Percentiles rank a stretch among this genome's conserved stretches.
Evolutionary conservation across 2,329 filamentous ascomycete species (phyloP).

Genomic region (Curvularia spicifera): DNA sequence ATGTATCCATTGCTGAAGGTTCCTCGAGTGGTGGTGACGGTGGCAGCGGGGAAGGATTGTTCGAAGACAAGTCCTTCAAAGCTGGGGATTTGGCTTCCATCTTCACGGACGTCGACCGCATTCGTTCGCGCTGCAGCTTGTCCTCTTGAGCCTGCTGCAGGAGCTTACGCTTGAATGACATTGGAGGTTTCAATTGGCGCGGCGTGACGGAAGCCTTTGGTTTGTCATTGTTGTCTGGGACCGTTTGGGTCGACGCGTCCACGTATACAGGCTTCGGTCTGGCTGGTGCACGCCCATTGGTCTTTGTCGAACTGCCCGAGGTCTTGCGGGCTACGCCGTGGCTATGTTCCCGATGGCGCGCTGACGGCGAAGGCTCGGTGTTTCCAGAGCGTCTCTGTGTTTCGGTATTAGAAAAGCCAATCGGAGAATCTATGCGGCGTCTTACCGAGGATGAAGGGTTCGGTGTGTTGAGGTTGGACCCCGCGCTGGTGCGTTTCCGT

Average conservation of each 20-base stretch:
- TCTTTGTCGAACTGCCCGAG: constrained; percentile 51
- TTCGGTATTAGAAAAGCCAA: constrained; percentile 29
- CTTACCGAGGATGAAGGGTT: constrained; percentile 54
- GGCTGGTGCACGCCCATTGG: constrained; percentile 35
- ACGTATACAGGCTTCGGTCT: constrained; percentile 44
- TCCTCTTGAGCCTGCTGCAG: constrained; percentile 49
- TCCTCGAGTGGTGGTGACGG: constrained; percentile 35
- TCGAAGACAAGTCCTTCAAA: constrained; percentile 42
- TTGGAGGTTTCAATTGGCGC: constrained; percentile 37
- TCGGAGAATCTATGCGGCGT: constrained; percentile 16
- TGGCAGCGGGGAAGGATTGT: constrained; percentile 41
- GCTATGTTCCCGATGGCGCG: constrained; percentile 44
- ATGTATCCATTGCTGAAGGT: constrained; percentile 36
- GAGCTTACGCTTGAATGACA: constrained; percentile 48
- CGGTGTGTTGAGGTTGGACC: constrained; percentile 60
- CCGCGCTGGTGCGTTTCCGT: constrained; percentile 63
- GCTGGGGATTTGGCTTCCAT: constrained; percentile 42
- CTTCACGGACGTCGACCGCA: constrained; percentile 46
- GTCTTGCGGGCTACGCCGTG: constrained; percentile 46
- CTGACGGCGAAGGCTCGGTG: constrained; percentile 46
- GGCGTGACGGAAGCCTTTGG: constrained; percentile 21
- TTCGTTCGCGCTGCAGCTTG: constrained; percentile 46
- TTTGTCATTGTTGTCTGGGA: constrained; percentile 22
- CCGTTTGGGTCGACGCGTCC: constrained; percentile 46
- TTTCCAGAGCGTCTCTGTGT: constrained; percentile 48